Base-by-base conservation (phyloP, 805 yeast genomes). In the Cyberlindnera petersonii region DNA sequence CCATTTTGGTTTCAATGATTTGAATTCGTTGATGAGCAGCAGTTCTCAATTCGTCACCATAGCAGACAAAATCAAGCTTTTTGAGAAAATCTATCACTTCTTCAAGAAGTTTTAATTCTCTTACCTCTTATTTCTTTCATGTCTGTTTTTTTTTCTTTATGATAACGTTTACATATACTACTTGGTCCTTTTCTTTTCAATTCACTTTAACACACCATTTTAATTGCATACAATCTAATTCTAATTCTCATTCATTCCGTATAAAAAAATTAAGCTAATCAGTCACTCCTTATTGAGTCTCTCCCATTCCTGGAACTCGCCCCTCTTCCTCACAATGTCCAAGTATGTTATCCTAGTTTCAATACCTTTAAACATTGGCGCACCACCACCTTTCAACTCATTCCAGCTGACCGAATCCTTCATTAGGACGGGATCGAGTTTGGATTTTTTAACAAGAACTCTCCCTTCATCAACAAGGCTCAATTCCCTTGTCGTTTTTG, bases 341-440 rank as follows among this genome's bases (percentile, higher is more conserved):
- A 79, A 60, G 49, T 75, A 81, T 6, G 65, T 70, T 4, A 74
- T 64, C 39, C 82, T 61, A 20, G 72, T 66, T 37, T 76, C 77
- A 29, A 76, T 59, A 10, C 60, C 55, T 33, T 69, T 74, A 49
- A 62, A 77, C 15, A 72, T 74, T 6, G 24, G 31, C 10, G 24
- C 13, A 19, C 59, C 59, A 15, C 55, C 53, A n/a, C 81, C 83
- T 20, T 70, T 52, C 23, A 60, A 55, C 44, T 80, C 78, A 20
- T 66, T 59, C 33, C 69, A 68, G 14, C 60, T 58, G 31, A 74
- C 69, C 8, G 82, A 77, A 37, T 72, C 63, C 42, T 60, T 65
- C 63, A 69, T 64, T n/a, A 52, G 59, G 18, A 79, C 70, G 8
- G 76, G 76, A 37, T 65, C 65, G 48, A 79, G 63, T 35, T 53